Evolutionary conservation across 2,329 filamentous ascomycete species (phyloP), one percentile per base, ranked within the genome.

Genomic region (Oidium heveae): DNA sequence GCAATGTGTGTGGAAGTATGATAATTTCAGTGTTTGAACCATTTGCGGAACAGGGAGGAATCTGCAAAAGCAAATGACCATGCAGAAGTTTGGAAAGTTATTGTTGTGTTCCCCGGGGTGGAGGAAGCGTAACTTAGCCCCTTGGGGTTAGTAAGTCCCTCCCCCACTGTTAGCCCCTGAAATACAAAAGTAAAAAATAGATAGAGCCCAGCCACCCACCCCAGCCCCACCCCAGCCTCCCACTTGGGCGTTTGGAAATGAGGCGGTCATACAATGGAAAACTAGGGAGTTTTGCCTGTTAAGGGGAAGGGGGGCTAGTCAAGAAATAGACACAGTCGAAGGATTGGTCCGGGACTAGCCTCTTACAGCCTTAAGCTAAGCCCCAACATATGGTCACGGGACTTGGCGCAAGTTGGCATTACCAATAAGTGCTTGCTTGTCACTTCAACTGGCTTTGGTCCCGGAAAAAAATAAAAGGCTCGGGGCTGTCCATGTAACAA

Each of bases 161-260:
- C 52, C 54, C 55, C 56, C 49, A 55, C 55, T 36, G 53, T 55
- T 56, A 58, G 59, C 58, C 57, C 61, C 58, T 56, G 54, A 57
- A 55, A 58, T 57, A 57, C 56, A 44, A 56, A 57, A 54, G 56
- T 54, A 55, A 34, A 56, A 53, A 58, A 58, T 54, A 55, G 46
- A 55, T 36, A 56, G 54, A 50, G 56, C 57, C 56, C 53, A 55
- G 52, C 52, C 59, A 57, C 57, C 56, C 9, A 32, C 7, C 28
- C 28, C 28, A 32, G 28, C 28, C 28, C 9, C 28, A n/a, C 33
- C n/a, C 24, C 22, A 34, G 22, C 34, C 18, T 28, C 22, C 51
- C 15, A 41, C 36, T 50, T 56, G 54, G 58, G 58, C 56, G 57
- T 56, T 51, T 54, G 57, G 55, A 43, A 50, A 52, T 34, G 55